Percentiles rank a stretch among this genome's conserved stretches.
Conservation (phyloP, 1,139 yeast species). For the Diutina scorzettiae region DNA sequence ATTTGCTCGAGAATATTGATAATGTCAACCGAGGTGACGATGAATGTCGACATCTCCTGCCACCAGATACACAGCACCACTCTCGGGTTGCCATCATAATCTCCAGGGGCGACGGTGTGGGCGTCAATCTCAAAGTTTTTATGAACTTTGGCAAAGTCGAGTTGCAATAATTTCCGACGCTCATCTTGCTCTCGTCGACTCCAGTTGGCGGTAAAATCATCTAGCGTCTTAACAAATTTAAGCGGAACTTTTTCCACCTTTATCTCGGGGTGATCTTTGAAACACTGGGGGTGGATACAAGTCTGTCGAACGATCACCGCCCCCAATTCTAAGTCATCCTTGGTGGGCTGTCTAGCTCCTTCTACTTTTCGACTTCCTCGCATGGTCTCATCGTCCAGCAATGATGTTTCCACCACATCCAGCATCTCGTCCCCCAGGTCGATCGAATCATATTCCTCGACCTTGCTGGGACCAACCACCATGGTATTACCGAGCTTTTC, state of each 20-base stretch:
- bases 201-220: background rate
- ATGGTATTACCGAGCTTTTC: no score
- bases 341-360: no score
- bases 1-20: slow-evolving; percentile 46
- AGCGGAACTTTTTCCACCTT: slow-evolving; percentile 1
- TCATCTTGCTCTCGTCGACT: background rate
- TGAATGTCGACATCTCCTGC: slow-evolving; percentile 38
- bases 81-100: background rate
- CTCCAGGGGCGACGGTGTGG: background rate
- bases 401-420: no score
- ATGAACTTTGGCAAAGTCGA: background rate
- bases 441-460: no score
- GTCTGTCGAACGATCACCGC: background rate
- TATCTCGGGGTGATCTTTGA: background rate
- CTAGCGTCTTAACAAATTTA: background rate
- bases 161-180: background rate
- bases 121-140: background rate
- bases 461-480: no score
- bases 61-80: slow-evolving; percentile 38
- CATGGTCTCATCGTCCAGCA: no score
- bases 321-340: no score
- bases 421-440: no score
- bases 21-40: slow-evolving; percentile 58
- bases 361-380: no score
- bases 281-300: slow-evolving; percentile 3